Conservation (phyloP, 768 basidiomycete species). For the Boletellus ananiceps region DNA sequence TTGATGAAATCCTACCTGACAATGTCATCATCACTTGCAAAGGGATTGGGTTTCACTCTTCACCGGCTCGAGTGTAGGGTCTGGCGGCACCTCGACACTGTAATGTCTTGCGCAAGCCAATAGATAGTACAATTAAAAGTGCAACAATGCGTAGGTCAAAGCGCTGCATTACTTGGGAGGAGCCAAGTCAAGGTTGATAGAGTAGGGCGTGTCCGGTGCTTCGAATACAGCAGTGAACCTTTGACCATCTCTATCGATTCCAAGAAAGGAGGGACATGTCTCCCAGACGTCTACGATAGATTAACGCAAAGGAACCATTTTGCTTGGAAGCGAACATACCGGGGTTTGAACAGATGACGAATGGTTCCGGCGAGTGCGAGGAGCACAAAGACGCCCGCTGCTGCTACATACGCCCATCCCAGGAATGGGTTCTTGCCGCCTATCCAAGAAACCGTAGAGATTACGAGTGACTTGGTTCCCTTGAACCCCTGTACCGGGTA, state of each 20-base stretch:
- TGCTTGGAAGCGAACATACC: constrained; percentile 41
- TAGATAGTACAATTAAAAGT: constrained; percentile 23
- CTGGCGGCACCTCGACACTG: background rate
- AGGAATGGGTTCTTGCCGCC: constrained; percentile 98
- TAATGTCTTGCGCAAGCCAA: constrained; percentile 1
- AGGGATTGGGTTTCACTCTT: constrained; percentile 55
- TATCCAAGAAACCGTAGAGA: constrained; percentile 97
- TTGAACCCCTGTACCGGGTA: constrained; percentile 88
- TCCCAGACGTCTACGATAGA: constrained; percentile 59
- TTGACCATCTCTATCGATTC: constrained; percentile 47
- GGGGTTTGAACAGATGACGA: constrained; percentile 88
- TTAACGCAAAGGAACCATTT: background rate
- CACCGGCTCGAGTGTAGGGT: background rate
- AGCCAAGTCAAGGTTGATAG: constrained; percentile 17
- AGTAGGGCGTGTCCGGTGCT: constrained; percentile 7
- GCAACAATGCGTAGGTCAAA: constrained; percentile 10
- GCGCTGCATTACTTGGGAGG: constrained; percentile 21
- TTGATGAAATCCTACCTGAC: constrained; percentile 42
- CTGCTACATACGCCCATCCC: constrained; percentile 95
- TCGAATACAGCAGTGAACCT: constrained; percentile 3
- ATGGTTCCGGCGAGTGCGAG: constrained; percentile 87
- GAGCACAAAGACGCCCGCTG: constrained; percentile 80
- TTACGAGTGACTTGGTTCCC: constrained; percentile 95
- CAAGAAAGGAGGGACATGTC: constrained; percentile 86
- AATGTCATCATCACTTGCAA: constrained; percentile 51